Evolutionary conservation across 805 yeast genomes (phyloP).

Genomic region (Saccharomycopsis fermentans): DNA sequence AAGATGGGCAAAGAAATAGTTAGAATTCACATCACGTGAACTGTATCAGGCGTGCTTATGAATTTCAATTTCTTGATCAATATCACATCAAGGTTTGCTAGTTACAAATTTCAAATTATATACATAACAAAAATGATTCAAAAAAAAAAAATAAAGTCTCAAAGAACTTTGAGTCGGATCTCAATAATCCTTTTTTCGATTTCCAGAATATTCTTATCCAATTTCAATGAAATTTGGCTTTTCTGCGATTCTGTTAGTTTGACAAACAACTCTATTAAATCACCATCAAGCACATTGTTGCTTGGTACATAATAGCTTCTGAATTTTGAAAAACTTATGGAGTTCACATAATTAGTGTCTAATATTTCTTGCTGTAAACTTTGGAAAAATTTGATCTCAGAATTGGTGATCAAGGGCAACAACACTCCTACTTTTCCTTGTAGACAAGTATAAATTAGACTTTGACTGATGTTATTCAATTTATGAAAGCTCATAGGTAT

Average conservation of each 20-base stretch:
- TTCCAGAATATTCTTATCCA: constrained; percentile 24
- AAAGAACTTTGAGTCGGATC: constrained; percentile 20
- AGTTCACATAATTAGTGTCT: constrained; percentile 34
- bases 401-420: constrained; percentile 51
- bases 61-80: no score
- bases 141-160: background rate
- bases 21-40: no score
- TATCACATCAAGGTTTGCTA: no score
- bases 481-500: constrained; percentile 52
- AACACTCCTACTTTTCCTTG: constrained; percentile 76
- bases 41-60: no score
- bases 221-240: constrained; percentile 8
- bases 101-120: background rate
- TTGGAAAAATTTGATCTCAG: constrained; percentile 51
- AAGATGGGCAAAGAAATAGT: no score
- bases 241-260: constrained; percentile 35
- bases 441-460: constrained; percentile 61
- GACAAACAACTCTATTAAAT: constrained; percentile 54
- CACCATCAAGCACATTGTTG: constrained; percentile 78
- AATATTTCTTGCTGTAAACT: constrained; percentile 35
- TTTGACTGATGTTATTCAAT: constrained; percentile 39
- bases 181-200: constrained; percentile 39
- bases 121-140: background rate
- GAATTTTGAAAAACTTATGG: constrained; percentile 56
- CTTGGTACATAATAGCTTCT: constrained; percentile 78